Evolutionary conservation across 2,329 filamentous ascomycete genomes (phyloP).

Genomic region (Metarhizium robertsii): DNA sequence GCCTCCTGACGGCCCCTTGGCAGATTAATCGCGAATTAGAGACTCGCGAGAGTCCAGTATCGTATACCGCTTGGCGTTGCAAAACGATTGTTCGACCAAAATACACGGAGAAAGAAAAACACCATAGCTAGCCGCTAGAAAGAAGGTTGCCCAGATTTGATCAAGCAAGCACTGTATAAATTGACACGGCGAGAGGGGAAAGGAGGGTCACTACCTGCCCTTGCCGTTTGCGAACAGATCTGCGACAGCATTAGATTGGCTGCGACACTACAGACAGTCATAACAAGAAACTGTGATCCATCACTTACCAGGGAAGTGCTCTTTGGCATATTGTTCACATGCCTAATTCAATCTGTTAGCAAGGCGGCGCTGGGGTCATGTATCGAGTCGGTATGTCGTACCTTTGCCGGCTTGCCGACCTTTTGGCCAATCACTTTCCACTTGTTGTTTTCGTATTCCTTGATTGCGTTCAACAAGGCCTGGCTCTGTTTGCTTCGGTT

Average conservation of each 20-base stretch:
- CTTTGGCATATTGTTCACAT: conserved; percentile 80
- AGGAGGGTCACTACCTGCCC: conserved; percentile 20
- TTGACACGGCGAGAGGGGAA: background rate
- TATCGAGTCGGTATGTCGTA: conserved; percentile 10
- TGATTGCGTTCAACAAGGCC: conserved; percentile 84
- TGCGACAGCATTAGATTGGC: conserved; percentile 21
- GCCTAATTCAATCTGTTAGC: conserved; percentile 22
- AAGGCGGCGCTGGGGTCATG: background rate
- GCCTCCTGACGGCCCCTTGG: background rate
- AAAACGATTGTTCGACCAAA: background rate
- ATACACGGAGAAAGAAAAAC: background rate
- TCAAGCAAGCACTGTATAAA: background rate
- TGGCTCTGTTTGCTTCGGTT: conserved; percentile 45
- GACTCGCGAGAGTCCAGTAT: background rate
- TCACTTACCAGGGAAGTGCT: conserved; percentile 63
- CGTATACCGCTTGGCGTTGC: background rate
- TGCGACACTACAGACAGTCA: conserved; percentile 10
- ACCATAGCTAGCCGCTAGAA: background rate
- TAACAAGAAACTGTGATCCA: background rate
- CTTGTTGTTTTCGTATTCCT: conserved; percentile 97
- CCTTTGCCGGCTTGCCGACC: conserved; percentile 94
- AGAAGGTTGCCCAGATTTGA: background rate
- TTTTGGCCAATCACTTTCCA: conserved; percentile 98
- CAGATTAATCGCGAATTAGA: background rate
- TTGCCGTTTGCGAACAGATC: conserved; percentile 30